Percentiles rank a stretch among this genome's conserved stretches.
phyloP scores from a whole-genome alignment of 1,284 basidiomycete genomes.

The Kwoniella shivajii region DNA sequence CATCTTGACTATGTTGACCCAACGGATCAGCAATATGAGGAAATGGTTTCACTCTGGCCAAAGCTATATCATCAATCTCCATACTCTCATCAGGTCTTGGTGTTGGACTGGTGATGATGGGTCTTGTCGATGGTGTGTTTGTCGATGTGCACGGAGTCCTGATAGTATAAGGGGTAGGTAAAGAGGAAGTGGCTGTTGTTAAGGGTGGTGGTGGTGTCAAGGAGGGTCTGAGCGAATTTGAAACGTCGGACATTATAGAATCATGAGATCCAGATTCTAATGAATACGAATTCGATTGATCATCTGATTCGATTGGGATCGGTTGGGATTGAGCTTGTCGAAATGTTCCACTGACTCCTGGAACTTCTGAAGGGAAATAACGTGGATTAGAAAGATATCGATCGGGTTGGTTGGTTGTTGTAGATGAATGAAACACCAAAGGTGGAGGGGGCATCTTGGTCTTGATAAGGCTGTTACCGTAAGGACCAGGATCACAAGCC shows the following conservation, averaged over 20 bases:
- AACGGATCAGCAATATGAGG: constrained; percentile 24
- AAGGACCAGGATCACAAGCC: too few species aligned
- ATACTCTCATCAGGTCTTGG: too few species aligned
- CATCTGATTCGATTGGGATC: constrained; percentile 2
- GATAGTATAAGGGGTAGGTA: constrained; percentile 12
- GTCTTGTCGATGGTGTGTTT: background rate
- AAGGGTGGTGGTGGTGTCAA: constrained; percentile 16
- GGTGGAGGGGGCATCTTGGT: constrained; percentile 7
- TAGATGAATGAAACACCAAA: background rate
- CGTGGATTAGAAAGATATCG: background rate
- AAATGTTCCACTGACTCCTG: background rate
- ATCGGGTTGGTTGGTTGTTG: background rate
- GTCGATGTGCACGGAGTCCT: constrained; percentile 10
- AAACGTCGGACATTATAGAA: constrained; percentile 16
- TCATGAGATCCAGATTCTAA: constrained; percentile 7
- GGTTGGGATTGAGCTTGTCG: constrained; percentile 5
- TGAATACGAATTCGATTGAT: background rate
- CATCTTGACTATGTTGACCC: too few species aligned
- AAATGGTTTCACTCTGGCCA: constrained; percentile 18
- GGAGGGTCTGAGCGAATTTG: constrained; percentile 17
- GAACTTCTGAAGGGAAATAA: background rate
- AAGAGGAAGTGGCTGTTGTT: constrained; percentile 14
- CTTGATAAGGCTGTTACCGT: too few species aligned
- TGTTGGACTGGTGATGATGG: background rate
- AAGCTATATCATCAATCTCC: background rate